phyloP scores from a whole-genome alignment of 1,139 yeast genomes.

The Blastobotrys persicus region DNA sequence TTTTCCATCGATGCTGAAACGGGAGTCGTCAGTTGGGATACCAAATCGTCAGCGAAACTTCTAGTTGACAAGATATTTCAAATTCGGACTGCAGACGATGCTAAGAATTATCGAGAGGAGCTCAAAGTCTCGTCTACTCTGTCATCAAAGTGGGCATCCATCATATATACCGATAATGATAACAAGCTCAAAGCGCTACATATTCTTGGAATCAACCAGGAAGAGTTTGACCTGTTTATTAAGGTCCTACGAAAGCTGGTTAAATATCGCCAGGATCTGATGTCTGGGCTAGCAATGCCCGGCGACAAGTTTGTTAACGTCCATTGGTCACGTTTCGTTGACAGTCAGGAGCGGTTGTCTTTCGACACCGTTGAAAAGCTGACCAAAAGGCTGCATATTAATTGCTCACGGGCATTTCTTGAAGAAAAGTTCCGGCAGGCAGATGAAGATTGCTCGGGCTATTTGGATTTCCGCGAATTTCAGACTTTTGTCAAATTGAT shows the following conservation, averaged over 20 bases:
- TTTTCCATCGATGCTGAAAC: conserved; percentile 46
- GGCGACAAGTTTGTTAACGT: conserved; percentile 54
- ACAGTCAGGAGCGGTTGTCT: conserved; percentile 46
- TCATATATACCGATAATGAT: conserved; percentile 55
- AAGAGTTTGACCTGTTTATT: conserved; percentile 58
- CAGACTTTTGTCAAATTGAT: conserved; percentile 61
- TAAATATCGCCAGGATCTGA: conserved; percentile 49
- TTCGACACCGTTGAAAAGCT: conserved; percentile 68
- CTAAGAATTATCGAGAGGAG: conserved; percentile 81
- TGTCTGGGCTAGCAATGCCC: conserved; percentile 53
- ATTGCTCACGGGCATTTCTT: conserved; percentile 47
- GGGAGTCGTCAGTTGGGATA: conserved; percentile 54
- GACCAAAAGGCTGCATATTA: conserved; percentile 66
- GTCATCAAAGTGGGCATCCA: conserved; percentile 72
- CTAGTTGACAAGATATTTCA: conserved; percentile 71
- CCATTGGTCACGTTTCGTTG: conserved; percentile 53
- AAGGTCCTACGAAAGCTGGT: conserved; percentile 47
- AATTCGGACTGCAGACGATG: conserved; percentile 65
- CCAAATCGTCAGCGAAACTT: conserved; percentile 47
- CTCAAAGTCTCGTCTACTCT: conserved; percentile 67
- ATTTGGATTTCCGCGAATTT: conserved; percentile 66
- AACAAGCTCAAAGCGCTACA: conserved; percentile 66
- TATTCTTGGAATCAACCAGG: conserved; percentile 64
- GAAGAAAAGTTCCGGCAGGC: conserved; percentile 49
- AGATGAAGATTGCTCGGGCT: conserved; percentile 45